Base-by-base conservation (phyloP, 2,329 filamentous ascomycete genomes). In the Coniochaeta prunicola region DNA sequence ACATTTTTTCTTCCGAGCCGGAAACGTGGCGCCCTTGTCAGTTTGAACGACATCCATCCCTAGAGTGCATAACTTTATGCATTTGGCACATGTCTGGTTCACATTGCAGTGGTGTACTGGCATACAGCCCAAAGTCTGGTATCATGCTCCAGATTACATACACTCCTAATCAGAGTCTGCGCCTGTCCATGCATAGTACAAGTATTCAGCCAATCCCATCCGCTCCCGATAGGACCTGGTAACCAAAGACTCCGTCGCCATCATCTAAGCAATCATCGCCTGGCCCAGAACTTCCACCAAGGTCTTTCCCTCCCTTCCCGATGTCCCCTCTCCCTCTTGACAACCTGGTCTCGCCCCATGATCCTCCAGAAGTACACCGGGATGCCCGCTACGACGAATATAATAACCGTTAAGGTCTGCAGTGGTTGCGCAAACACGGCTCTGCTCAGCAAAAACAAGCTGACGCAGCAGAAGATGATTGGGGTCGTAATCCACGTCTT, bases 401-500 rank as follows among this genome's bases (percentile, higher is more conserved):
- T 87, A 6, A 97, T 78, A 8, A 99, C 94, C 24, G 93, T 84
- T 26, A 96, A 71, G 0, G 93, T 96, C 79, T 99, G 92, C 57
- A 96, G 67, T 4, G 94, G 94, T 74, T 96, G 88, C 33, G 92
- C 89, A 69, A 99, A 94, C 15, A 97, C 86, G 3, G 92, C 92
- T 56, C 94, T 81, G 68, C 87, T 92, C 45, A 99, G 82, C 64
- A 99, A 74, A 70, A 99, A 99, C 64, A 99, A 73, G 70, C 91
- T 96, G 40, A 99, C 94, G 69, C 94, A 99, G 81, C 94, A 99
- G 72, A 99, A 99, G 59, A 97, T 93, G 64, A 99, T 93, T 12
- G 94, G 94, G 2, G 94, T 99, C 0, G 88, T 89, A 68, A 99
- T 96, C 94, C 93, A 99, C 3, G 92, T 96, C 71, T 86, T 88